Evolutionary conservation across 768 basidiomycete genomes (phyloP), one percentile per base, ranked within the genome.

Genomic region (Termitomyces heimii): DNA sequence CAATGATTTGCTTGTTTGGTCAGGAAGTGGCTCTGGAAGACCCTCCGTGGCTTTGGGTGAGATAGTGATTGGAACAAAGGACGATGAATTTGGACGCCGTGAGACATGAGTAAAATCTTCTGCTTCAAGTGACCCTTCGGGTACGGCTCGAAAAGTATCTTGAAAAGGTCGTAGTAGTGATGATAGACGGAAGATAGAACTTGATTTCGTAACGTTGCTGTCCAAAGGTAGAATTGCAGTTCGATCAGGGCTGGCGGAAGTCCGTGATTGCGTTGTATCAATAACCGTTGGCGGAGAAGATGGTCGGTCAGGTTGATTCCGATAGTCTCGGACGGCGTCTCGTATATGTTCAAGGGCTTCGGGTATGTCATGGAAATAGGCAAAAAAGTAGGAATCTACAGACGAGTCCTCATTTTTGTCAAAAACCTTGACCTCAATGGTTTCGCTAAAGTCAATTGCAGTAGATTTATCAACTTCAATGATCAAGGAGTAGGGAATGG

Each of bases 391-490:
- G 2, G 91, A 92, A 67, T 93, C 91, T 34, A 90, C 70, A 1
- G 86, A 83, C 65, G 86, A 88, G 60, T 85, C 83, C 58, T 90
- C 91, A 62, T 82, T 82, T 62, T 86, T 88, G 71, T 95, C 92
- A 53, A 91, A 77, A 13, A 94, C 92, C 72, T 94, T 94, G 62
- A 98, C 82, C 73, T 98, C 94, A 58, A 99, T 88, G 0, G 94
- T 95, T 69, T 97, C 94, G 60, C 92, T 94, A 66, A 98, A 98
- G 67, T 98, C 96, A 77, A 98, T 87, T 1, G 90, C 89, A 1
- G 85, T 80, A 8, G 91, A 90, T 66, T 84, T 85, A 59, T 96
- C 94, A 29, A 98, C 87, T 62, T 97, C 94, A 48, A 94, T 71
- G 58, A 99, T 84, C 5, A 85, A 83, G 16, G 92, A 87, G 63